Evolutionary conservation across 129 eudicot species (phyloP).

Genomic region (Oenanthe sinensis): DNA sequence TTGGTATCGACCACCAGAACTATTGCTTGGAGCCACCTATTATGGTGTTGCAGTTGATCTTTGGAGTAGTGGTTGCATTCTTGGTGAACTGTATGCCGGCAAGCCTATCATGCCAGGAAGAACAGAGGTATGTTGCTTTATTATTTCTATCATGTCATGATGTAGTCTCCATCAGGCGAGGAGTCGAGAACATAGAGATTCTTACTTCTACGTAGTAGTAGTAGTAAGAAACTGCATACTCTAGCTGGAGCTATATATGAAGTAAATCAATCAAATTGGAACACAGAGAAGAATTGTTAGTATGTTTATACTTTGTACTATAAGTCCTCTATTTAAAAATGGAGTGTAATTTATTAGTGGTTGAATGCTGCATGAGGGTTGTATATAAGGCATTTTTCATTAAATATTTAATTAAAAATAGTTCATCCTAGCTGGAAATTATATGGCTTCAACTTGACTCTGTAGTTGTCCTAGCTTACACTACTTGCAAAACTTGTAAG

Average conservation of each 20-base stretch:
- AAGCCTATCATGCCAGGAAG: constrained; percentile 94
- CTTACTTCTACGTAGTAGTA: not conserved
- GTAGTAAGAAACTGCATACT: not conserved
- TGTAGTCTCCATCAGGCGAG: not conserved
- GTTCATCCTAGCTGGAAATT: not conserved
- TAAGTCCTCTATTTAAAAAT: not conserved
- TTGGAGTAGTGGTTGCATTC: constrained; percentile 90
- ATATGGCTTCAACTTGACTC: not conserved
- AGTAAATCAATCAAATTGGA: not conserved
- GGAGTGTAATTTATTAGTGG: not conserved
- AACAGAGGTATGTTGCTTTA: constrained; percentile 43
- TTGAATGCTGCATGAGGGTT: not conserved
- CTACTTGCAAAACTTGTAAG: not conserved
- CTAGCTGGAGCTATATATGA: too few relatives aligned
- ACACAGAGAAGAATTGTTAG: not conserved
- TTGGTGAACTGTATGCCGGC: constrained; percentile 76
- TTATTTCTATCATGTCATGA: not conserved
- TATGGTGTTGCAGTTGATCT: constrained; percentile 76
- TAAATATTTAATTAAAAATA: not conserved
- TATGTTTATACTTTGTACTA: not conserved
- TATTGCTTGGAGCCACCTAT: constrained; percentile 68
- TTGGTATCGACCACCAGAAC: constrained; percentile 93
- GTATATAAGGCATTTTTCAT: not conserved
- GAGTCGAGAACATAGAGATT: not conserved
- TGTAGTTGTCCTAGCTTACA: not conserved